Percentiles rank a stretch among this genome's conserved stretches.
These are phyloP conservation scores for Pyrenophora teres DNA, from an alignment of 2,329 filamentous ascomycete genomes.

Conservation along the genomic window DNA sequence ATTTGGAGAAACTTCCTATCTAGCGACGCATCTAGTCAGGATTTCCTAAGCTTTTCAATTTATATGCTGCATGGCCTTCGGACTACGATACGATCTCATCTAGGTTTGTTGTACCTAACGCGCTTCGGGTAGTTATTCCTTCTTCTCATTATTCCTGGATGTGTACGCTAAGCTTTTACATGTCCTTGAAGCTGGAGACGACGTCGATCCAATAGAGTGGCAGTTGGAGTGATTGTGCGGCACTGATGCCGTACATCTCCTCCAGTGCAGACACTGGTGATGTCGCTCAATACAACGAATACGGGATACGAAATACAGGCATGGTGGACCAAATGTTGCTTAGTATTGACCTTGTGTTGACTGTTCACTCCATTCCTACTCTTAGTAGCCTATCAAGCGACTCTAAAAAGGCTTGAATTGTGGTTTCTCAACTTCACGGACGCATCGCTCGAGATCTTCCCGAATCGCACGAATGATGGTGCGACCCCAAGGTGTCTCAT, in stretches of 20 bases:
- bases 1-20: neutral
- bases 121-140: neutral
- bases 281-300: neutral
- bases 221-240: neutral
- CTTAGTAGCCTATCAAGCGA: neutral
- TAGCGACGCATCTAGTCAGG: neutral
- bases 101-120: neutral
- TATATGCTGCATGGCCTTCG: neutral
- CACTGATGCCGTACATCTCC: neutral
- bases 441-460: neutral
- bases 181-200: neutral
- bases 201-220: neutral
- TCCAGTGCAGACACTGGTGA: neutral
- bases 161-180: neutral
- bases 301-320: neutral
- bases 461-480: constrained; percentile 1
- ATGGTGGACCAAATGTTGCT: neutral
- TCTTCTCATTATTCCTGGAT: neutral
- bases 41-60: neutral
- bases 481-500: neutral
- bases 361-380: neutral
- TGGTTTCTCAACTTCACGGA: constrained; percentile 1
- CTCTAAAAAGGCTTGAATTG: constrained; percentile 1
- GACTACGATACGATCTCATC: neutral
- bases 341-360: neutral